Base-by-base conservation (phyloP, 1,284 basidiomycete species). In the Moesziomyces antarcticus region DNA sequence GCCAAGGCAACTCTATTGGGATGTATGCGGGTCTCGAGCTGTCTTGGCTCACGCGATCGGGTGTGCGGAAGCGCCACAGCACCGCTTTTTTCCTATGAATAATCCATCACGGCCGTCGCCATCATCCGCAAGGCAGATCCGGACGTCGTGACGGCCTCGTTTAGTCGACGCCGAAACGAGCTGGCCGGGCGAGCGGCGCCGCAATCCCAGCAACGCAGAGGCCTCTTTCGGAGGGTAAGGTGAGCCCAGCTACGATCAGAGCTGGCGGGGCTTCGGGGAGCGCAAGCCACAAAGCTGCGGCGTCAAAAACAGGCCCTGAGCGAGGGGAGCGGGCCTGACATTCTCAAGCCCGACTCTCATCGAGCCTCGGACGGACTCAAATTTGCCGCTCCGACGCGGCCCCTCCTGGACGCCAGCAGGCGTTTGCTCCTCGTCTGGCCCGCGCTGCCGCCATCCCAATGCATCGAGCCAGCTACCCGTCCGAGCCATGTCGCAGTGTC, bases 281-380 rank as follows among this genome's bases (percentile, higher is more conserved):
- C 11, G 21, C 43, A 53, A 44, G 43, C 51, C 51, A 53, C 51
- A 35, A 53, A 53, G 25, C 44, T 45, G 41, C 43, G 42, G 41
- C 51, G 41, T 16, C 27, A 9, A 52, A 42, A 52, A 13, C 18
- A 27, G 25, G 27, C 24, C 14, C 30, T 33, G 30, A 13, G 30
- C 30, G 30, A 33, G 30, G 30, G 10, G 30, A 33, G 30, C 30
- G 30, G 30, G 50, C 37, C 37, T 52, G 21, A 50, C 49, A 41
- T 37, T 33, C 13, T 33, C 37, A 40, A 40, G 37, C 37, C 37
- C 37, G 37, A 40, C 37, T 18, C 16, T 18, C 37, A 16, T 16
- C 37, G 16, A 40, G 37, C 37, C 37, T 18, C 14, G 37, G 37
- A 40, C 18, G 16, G 37, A 40, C 37, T 40, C 37, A 40, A 40